Conservation (phyloP, 352 stramenopile species). For the Peronospora belbahrii region DNA sequence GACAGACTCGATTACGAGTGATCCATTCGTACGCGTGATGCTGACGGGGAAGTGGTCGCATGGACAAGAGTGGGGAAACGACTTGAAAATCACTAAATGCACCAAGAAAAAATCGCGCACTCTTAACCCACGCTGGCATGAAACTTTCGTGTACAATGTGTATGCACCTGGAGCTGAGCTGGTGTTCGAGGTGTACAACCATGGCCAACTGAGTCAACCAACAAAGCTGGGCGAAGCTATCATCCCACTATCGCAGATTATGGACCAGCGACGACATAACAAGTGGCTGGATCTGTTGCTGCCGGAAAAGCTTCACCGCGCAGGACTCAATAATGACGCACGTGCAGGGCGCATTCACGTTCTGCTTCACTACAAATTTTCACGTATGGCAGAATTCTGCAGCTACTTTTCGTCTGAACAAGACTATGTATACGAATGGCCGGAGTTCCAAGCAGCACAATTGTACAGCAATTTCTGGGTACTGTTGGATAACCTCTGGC, state of each 20-base stretch:
- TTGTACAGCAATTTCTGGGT: slow-evolving; percentile 87
- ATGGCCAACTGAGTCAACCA: slow-evolving; percentile 71
- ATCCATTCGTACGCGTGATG: slow-evolving; percentile 80
- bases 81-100: slow-evolving; percentile 74
- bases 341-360: slow-evolving; percentile 77
- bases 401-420: slow-evolving; percentile 75
- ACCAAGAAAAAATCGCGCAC: slow-evolving; percentile 85
- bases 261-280: slow-evolving; percentile 82
- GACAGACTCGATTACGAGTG: slow-evolving; percentile 83
- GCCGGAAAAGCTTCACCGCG: slow-evolving; percentile 70
- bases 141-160: slow-evolving; percentile 86
- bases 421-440: slow-evolving; percentile 68
- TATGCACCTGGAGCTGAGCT: slow-evolving; percentile 75
- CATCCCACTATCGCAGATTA: slow-evolving; percentile 68
- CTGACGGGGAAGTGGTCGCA: slow-evolving; percentile 83
- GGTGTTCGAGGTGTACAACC: slow-evolving; percentile 82
- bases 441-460: slow-evolving; percentile 71
- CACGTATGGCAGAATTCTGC: slow-evolving; percentile 74
- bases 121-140: slow-evolving; percentile 80
- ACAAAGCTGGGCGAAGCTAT: slow-evolving; percentile 77
- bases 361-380: slow-evolving; percentile 83
- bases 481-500: slow-evolving; percentile 74
- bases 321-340: slow-evolving; percentile 75
- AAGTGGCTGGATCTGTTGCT: slow-evolving; percentile 82
- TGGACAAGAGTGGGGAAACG: slow-evolving; percentile 74